Base-by-base conservation (phyloP, 768 basidiomycete genomes). In the Termitomyces sp. region DNA sequence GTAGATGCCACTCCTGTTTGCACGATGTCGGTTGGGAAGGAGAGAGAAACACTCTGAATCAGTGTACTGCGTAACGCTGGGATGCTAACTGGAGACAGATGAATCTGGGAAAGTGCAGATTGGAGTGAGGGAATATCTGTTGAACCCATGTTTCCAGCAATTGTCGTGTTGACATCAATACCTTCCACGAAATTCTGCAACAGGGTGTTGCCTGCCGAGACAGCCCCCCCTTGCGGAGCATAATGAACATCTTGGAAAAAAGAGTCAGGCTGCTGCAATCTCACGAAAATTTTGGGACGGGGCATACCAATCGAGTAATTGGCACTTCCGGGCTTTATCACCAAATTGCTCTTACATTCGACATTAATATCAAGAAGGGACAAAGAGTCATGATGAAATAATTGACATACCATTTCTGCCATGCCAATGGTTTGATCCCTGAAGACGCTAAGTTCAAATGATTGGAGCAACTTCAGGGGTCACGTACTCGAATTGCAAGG, bases 161-260 rank as follows among this genome's bases (percentile, higher is more conserved):
- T 89, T 5, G 76, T 75, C 1, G 84, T 85, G 49, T 76, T 74
- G 7, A 82, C 81, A 61, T 83, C 73, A 36, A 84, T 64, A 17
- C 87, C 89, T 72, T 88, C 84, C n/a, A 91, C 70, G 67, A 84
- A 91, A 68, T 87, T 86, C 71, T 88, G 81, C 51, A 91, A 77
- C 62, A 91, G 68, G 9, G 68, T 67, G 57, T 76, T 78, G 25
- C 89, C 88, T 1, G 86, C 82, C 1, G 77, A 67, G n/a, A 76
- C 71, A 6, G 84, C 82, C 25, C 68, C 73, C 6, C 84, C 84
- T 63, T 85, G 82, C 0, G 86, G 84, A 10, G 83, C 77, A 71
- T 81, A 90, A 53, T 85, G 77, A 5, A 91, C 86, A 60, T 85
- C 86, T 81, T 61, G 1, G 1, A n/a, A 7, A 29, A 32, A 20